Conservation (phyloP, 1,284 basidiomycete genomes). For the Austropuccinia psidii region DNA sequence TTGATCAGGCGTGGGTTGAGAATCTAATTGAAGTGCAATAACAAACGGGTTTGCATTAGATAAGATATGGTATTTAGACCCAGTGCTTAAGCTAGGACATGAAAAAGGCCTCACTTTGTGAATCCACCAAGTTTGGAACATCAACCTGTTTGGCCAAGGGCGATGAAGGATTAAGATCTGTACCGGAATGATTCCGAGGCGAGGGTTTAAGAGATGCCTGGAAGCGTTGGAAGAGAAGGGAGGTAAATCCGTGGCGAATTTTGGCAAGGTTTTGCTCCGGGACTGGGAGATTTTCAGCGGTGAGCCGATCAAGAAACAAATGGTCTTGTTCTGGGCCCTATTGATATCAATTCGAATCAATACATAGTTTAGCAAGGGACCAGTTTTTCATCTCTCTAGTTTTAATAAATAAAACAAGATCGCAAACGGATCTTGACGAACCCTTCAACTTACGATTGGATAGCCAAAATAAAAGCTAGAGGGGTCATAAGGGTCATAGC, state of each 20-base stretch:
- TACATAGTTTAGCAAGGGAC: neutral
- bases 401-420: conserved; percentile 49
- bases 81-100: no score
- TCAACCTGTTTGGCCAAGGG: no score
- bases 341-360: conserved; percentile 45
- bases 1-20: no score
- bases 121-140: no score
- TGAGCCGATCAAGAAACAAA: conserved; percentile 80
- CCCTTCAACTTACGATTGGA: conserved; percentile 23
- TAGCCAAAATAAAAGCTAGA: conserved; percentile 19
- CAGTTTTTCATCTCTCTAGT: conserved; percentile 44
- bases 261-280: conserved; percentile 66
- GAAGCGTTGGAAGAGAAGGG: conserved; percentile 63
- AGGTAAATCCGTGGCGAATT: conserved; percentile 59
- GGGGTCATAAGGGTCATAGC: conserved; percentile 43
- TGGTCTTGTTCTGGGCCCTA: conserved; percentile 51
- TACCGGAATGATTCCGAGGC: neutral
- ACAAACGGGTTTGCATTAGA: no score
- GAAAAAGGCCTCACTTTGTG: no score
- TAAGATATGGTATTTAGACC: no score
- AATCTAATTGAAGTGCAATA: no score
- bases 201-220: conserved; percentile 45
- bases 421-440: no score
- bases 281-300: conserved; percentile 68
- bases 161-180: neutral